phyloP scores from a whole-genome alignment of 1,139 yeast species.

The Arxiozyma telluris region DNA sequence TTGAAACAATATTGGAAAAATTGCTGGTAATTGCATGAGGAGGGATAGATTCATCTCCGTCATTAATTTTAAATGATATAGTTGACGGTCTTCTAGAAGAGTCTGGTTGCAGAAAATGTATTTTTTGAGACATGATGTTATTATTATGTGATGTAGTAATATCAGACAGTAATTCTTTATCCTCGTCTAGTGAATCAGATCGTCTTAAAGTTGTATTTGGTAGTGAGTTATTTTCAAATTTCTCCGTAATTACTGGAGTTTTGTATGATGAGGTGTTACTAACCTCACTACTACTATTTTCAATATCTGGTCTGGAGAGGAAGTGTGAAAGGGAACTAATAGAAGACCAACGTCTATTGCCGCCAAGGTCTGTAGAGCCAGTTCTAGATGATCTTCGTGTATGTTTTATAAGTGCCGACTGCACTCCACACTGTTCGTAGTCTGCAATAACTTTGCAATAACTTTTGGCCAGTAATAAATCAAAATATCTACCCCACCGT shows the following conservation, averaged over 20 bases:
- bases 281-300: not conserved
- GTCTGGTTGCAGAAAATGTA: not conserved
- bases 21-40: conserved; percentile 3
- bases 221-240: not conserved
- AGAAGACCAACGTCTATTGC: not conserved
- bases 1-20: not conserved
- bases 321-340: conserved; percentile 3
- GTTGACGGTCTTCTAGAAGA: not conserved
- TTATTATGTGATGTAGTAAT: not conserved
- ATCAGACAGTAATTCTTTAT: not conserved
- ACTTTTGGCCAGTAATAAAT: conserved; percentile 50
- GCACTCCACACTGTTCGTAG: conserved; percentile 13
- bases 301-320: not conserved
- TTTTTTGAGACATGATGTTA: not conserved
- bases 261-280: not conserved
- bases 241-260: not conserved
- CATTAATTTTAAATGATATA: conserved; percentile 1
- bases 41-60: conserved; percentile 5
- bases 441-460: conserved; percentile 38
- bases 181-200: not conserved
- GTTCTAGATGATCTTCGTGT: conserved; percentile 5
- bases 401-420: conserved; percentile 4
- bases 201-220: not conserved
- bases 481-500: conserved; percentile 69
- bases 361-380: not conserved